phyloP scores from a whole-genome alignment of 805 yeast species.

The Lachancea dasiensis region DNA sequence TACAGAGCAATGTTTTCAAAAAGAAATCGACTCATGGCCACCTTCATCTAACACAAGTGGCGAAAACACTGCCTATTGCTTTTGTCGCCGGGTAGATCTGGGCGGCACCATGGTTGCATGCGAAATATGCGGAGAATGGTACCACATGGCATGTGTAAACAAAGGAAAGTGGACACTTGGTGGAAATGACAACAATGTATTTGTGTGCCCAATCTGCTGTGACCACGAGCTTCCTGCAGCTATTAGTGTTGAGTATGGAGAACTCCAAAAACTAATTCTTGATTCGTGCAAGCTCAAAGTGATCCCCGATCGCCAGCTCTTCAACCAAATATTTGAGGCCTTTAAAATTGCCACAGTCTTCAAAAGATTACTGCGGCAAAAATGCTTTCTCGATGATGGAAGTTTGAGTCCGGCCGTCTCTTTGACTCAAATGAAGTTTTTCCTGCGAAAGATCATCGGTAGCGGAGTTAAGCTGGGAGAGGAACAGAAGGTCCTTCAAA shows the following conservation, averaged over 20 bases:
- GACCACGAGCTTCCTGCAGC: constrained; percentile 13
- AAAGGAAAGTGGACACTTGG: constrained; percentile 31
- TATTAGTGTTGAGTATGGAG: constrained; percentile 19
- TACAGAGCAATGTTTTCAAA: constrained; percentile 26
- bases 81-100: constrained; percentile 55
- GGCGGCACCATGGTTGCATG: constrained; percentile 62
- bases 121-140: constrained; percentile 68
- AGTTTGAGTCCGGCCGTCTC: constrained; percentile 20
- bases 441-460: constrained; percentile 45
- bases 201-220: constrained; percentile 50
- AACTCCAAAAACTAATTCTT: constrained; percentile 15
- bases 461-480: constrained; percentile 24
- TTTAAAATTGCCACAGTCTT: constrained; percentile 13
- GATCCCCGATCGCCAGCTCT: constrained; percentile 16
- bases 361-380: constrained; percentile 12
- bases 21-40: constrained; percentile 26
- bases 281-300: constrained; percentile 18
- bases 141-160: constrained; percentile 54
- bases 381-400: constrained; percentile 16
- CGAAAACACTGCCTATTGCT: constrained; percentile 38
- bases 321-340: constrained; percentile 14
- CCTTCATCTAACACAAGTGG: constrained; percentile 24
- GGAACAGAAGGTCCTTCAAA: constrained; percentile 10
- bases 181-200: constrained; percentile 34
- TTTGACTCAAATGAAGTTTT: constrained; percentile 34